Evolutionary conservation across 176 grass and related monocot genomes (phyloP), one percentile per base, ranked within the genome.

Genomic region (Phoenix dactylifera): DNA sequence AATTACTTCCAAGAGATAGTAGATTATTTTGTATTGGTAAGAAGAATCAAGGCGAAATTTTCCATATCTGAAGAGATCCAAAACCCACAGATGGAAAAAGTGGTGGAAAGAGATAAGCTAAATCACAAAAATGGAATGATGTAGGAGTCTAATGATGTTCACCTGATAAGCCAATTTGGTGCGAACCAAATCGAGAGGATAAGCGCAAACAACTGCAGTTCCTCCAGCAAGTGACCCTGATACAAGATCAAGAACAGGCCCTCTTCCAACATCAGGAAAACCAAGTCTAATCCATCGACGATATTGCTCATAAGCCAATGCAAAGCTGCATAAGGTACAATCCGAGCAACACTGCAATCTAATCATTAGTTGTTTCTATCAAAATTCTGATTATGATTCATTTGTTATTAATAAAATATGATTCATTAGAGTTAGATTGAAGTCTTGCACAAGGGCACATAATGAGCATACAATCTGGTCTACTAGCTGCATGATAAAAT

Each of bases 271-370:
- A 86, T 87, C 74, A 79, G 93, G 93, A 50, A 91, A 82, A 74
- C 76, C 65, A 76, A 81, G 78, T 72, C 92, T 88, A 29, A 98
- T 92, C 93, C 87, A 98, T 51, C 93, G 70, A 4, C 84, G 77
- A 72, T 92, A 91, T 58, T 98, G 87, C 85, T 98, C 93, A 68
- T 98, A 98, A n/a, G 87, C 73, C 93, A 92, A 85, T 98, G 87
- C 66, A 98, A 81, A 67, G 87, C 87, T 67, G 87, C 87, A 85
- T 92, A 98, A 69, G 87, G 93, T 63, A 98, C 87, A 78, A 98
- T 92, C 54, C 84, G 75, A 69, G 93, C 87, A 74, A 98, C 82
- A 73, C 88, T 88, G 29, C n/a, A n/a, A n/a, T n/a, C n/a, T n/a
- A n/a, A n/a, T n/a, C n/a, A n/a, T n/a, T n/a, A n/a, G n/a, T n/a